Conservation (phyloP, 257 asterid genomes). For the Euphrasia confusa region DNA sequence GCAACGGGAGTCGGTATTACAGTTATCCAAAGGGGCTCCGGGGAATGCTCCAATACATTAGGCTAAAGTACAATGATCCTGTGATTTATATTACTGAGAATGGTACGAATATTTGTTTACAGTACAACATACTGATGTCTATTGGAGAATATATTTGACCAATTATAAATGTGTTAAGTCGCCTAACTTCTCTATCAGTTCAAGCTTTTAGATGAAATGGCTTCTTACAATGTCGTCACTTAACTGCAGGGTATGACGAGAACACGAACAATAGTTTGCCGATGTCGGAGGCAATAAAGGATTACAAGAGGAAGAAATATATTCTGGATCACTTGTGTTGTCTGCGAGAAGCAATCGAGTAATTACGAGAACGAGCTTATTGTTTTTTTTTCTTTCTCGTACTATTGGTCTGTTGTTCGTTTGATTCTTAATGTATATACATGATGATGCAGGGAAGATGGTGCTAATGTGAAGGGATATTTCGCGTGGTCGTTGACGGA, state of each 20-base stretch:
- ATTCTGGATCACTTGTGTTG: conserved; percentile 35
- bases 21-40: conserved; percentile 36
- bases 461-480: conserved; percentile 41
- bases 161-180: no score
- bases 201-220: no score
- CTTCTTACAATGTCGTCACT: no score
- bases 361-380: neutral
- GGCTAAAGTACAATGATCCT: conserved; percentile 34
- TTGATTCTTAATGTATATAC: neutral
- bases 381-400: neutral
- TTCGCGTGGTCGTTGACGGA: conserved; percentile 43
- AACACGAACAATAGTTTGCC: conserved; percentile 21
- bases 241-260: conserved; percentile 30
- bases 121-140: no score
- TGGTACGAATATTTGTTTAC: no score
- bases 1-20: conserved; percentile 4
- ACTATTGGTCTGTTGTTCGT: no score
- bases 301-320: conserved; percentile 29
- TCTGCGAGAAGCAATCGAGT: conserved; percentile 34
- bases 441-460: conserved; percentile 29
- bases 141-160: no score
- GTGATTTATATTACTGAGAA: conserved; percentile 44
- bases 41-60: conserved; percentile 19
- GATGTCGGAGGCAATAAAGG: conserved; percentile 26
- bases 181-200: no score